Percentiles rank a stretch among this genome's conserved stretches.
phyloP scores from a whole-genome alignment of 129 eudicot genomes.

The Tanacetum coccineum region DNA sequence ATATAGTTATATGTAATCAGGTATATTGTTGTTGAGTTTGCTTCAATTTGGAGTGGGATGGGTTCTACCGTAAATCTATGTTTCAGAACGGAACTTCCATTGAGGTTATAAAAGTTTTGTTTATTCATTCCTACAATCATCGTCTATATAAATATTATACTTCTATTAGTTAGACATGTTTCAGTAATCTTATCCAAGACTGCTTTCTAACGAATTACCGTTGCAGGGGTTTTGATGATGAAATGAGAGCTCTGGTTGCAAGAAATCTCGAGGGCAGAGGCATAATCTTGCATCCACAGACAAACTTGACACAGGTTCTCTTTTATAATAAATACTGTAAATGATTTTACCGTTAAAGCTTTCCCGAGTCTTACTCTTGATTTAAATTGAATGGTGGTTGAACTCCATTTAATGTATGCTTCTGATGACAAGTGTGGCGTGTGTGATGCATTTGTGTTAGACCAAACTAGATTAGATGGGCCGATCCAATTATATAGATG shows the following conservation, averaged over 20 bases:
- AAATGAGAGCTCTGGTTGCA: conserved; percentile 94
- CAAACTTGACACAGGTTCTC: conserved; percentile 64
- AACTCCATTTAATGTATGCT: no score
- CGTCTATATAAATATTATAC: not conserved
- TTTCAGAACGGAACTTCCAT: conserved; percentile 89
- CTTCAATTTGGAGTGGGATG: conserved; percentile 99
- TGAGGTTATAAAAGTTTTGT: conserved; percentile 50
- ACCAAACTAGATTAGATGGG: no score
- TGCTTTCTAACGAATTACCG: not conserved
- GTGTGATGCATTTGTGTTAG: no score
- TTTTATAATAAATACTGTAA: conserved; percentile 8
- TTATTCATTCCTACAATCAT: not conserved
- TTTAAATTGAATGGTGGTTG: conserved; percentile 15
- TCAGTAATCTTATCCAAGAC: not conserved
- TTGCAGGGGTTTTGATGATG: conserved; percentile 98
- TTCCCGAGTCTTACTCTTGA: not conserved
- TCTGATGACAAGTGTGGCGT: no score
- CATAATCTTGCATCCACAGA: conserved; percentile 67
- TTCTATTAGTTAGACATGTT: conserved; percentile 3
- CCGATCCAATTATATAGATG: no score
- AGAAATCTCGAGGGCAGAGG: conserved; percentile 98
- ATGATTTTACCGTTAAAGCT: not conserved
- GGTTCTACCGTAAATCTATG: conserved; percentile 74
- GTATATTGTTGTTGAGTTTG: conserved; percentile 98
- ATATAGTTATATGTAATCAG: conserved; percentile 40